These are phyloP conservation scores for Fusarium buxicola DNA, from an alignment of 2,329 filamentous ascomycete genomes.

Conservation along the genomic window DNA sequence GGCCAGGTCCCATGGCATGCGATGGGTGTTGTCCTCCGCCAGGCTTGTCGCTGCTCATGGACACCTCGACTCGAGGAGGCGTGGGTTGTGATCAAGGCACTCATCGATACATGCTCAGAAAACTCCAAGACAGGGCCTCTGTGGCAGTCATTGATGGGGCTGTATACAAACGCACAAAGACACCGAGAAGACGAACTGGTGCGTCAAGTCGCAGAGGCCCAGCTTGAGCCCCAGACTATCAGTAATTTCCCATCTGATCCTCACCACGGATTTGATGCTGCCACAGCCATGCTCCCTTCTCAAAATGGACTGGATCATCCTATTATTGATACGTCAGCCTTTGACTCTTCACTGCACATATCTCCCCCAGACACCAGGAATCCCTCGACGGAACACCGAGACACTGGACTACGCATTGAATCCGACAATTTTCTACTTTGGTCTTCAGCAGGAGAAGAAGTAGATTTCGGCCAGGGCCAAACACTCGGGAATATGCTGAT, in stretches of 20 bases:
- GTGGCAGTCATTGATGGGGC: constrained; percentile 32
- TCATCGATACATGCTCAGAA: constrained; percentile 13
- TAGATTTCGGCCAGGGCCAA: not conserved
- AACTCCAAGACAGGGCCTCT: constrained; percentile 18
- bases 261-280: constrained; percentile 16
- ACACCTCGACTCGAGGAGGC: constrained; percentile 37
- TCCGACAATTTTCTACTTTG: constrained; percentile 24
- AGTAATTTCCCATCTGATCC: constrained; percentile 4
- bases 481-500: not conserved
- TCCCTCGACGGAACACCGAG: constrained; percentile 14
- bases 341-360: constrained; percentile 17
- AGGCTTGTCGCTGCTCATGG: constrained; percentile 39
- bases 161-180: constrained; percentile 18
- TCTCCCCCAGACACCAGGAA: not conserved
- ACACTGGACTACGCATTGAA: constrained; percentile 6
- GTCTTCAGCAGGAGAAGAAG: constrained; percentile 2
- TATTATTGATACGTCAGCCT: constrained; percentile 15
- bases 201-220: constrained; percentile 6
- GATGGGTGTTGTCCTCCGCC: constrained; percentile 40
- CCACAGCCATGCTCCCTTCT: not conserved
- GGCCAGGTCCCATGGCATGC: constrained; percentile 47
- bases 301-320: constrained; percentile 16
- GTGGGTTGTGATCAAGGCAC: constrained; percentile 29
- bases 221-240: constrained; percentile 1
- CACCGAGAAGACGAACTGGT: constrained; percentile 26